A percentile compares a stretch with the other conserved stretches of the same genome.
Evolutionary conservation across 2,329 filamentous ascomycete species (phyloP).

Genomic region (Xylariaceae sp.): DNA sequence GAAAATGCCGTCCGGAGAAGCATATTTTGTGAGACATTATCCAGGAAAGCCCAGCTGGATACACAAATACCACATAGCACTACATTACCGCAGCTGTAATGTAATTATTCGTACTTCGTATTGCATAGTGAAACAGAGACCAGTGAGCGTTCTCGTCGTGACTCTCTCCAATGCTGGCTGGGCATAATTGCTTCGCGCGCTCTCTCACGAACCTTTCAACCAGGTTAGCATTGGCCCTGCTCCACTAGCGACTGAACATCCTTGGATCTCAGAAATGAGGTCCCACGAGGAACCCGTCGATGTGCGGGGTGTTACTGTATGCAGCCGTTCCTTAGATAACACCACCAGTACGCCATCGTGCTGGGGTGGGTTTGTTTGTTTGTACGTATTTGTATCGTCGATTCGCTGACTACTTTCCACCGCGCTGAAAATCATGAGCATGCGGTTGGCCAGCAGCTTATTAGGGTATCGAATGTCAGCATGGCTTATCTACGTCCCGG

Average conservation of each 20-base stretch:
- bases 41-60: background rate
- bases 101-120: background rate
- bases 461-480: background rate
- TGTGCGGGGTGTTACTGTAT: conserved; percentile 9
- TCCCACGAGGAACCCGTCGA: conserved; percentile 6
- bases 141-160: background rate
- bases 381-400: background rate
- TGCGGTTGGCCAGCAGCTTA: too few relatives aligned
- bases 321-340: conserved; percentile 4
- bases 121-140: background rate
- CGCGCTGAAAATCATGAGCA: background rate
- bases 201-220: background rate
- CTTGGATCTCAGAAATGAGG: conserved; percentile 3
- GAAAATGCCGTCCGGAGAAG: too few relatives aligned
- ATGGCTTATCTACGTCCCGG: background rate
- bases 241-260: background rate
- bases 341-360: background rate
- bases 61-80: background rate
- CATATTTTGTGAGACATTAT: background rate
- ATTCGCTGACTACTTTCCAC: background rate
- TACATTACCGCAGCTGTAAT: background rate
- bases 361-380: background rate
- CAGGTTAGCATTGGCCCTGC: conserved; percentile 9
- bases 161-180: background rate
- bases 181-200: background rate